Evolutionary conservation across 2,329 filamentous ascomycete genomes (phyloP), one percentile per base, ranked within the genome.

Genomic region (Phyllosticta capitalensis): DNA sequence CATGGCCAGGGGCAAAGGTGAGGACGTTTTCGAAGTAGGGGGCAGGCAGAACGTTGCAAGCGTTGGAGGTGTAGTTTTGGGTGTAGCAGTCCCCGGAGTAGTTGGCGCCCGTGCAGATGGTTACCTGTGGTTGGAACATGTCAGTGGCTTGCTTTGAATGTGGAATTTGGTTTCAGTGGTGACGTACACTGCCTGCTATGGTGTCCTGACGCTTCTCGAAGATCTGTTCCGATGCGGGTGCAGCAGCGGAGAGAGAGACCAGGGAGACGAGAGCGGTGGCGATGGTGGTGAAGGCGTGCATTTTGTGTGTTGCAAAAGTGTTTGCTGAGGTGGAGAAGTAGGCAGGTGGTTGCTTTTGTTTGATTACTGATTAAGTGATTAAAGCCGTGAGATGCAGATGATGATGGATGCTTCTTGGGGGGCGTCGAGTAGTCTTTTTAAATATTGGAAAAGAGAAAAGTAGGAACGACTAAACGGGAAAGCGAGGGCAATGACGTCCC

Each of bases 171-270:
- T 7, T 17, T n/a, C 38, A 14, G 38, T n/a, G 6, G 17, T 45
- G 22, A 52, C 50, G 9, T 52, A 52, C 50, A 14, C 9, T 9
- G 19, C 50, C 50, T 12, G 50, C 20, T 3, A 5, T 9, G 53
- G 24, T 45, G 9, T 54, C 56, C n/a, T 59, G 33, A 30, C 58
- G 58, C 58, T 59, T 59, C 20, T 52, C 48, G 45, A 59, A 52
- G 52, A 26, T 26, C 24, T 26, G 24, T 26, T 26, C 24, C 24
- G 24, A 26, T 26, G 52, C 45, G 17, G 58, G 58, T 14, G 58
- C 58, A 12, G 58, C 58, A 12, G 53, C 20, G 53, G 26, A 38
- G 45, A 55, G n/a, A 28, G 58, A 52, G 45, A 59, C 10, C 19
- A 59, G 22, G 24, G 58, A 53, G 22, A 55, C 33, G 21, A 59